Conservation (phyloP, 352 stramenopile species). For the Globisporangium apiculatum region DNA sequence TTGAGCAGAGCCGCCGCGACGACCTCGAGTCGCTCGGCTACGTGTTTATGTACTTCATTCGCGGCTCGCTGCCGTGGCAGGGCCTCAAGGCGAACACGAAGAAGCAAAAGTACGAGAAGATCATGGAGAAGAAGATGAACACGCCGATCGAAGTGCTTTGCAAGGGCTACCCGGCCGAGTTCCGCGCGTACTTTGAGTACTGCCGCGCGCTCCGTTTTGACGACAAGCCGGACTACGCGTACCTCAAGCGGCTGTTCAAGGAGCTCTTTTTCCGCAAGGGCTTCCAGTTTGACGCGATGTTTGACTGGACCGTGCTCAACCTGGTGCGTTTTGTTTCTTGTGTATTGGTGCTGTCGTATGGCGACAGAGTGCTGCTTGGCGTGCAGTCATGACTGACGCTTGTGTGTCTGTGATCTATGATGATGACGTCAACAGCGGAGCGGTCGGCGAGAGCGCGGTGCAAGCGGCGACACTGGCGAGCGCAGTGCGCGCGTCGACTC, state of each 20-base stretch:
- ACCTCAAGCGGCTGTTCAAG: slow-evolving; percentile 96
- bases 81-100: slow-evolving; percentile 95
- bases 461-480: slow-evolving; percentile 51
- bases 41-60: slow-evolving; percentile 93
- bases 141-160: slow-evolving; percentile 90
- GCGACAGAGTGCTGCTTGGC: not conserved
- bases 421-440: slow-evolving; percentile 25
- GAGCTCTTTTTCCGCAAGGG: slow-evolving; percentile 98
- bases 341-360: not conserved
- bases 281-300: slow-evolving; percentile 99
- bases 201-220: slow-evolving; percentile 80
- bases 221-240: slow-evolving; percentile 86
- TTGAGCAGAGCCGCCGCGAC: slow-evolving; percentile 96
- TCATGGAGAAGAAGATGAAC: slow-evolving; percentile 99
- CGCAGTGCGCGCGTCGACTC: slow-evolving; percentile 54
- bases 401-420: slow-evolving; percentile 4
- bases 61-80: slow-evolving; percentile 95
- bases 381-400: not conserved
- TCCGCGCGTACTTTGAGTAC: slow-evolving; percentile 97
- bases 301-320: slow-evolving; percentile 97
- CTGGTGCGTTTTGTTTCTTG: slow-evolving; percentile 27
- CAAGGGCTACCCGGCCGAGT: slow-evolving; percentile 94
- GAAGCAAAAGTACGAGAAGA: slow-evolving; percentile 97
- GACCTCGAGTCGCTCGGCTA: slow-evolving; percentile 97
- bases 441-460: slow-evolving; percentile 53